A percentile compares a stretch with the other conserved stretches of the same genome.
phyloP scores from a whole-genome alignment of 1,139 yeast genomes.

The Arxiozyma slooffiae region DNA sequence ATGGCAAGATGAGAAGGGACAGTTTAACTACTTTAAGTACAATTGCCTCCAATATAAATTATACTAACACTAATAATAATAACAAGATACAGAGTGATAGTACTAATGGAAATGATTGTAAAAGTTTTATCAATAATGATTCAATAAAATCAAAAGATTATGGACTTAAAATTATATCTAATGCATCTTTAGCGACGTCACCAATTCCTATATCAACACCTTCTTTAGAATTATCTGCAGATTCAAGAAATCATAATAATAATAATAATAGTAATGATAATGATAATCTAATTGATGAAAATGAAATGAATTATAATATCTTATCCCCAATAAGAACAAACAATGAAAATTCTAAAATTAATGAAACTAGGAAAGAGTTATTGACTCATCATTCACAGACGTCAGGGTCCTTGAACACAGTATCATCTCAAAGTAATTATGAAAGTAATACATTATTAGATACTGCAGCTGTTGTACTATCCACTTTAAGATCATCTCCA shows the following conservation, averaged over 20 bases:
- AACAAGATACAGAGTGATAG: too few relatives aligned
- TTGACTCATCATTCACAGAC: constrained; percentile 18
- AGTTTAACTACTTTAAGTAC: neutral
- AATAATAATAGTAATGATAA: neutral
- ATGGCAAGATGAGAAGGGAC: neutral
- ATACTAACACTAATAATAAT: neutral
- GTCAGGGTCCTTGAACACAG: neutral
- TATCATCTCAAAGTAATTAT: neutral
- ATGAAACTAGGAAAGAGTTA: constrained; percentile 24
- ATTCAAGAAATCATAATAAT: neutral
- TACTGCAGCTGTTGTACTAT: constrained; percentile 27
- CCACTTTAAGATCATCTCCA: constrained; percentile 30
- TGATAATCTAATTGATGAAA: neutral
- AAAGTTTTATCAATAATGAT: constrained; percentile 1
- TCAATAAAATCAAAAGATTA: constrained; percentile 3
- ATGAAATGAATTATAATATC: neutral
- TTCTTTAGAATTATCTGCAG: neutral
- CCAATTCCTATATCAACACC: neutral
- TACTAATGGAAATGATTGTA: neutral
- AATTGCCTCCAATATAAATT: neutral
- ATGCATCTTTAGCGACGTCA: neutral
- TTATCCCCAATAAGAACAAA: constrained; percentile 18
- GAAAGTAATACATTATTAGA: constrained; percentile 20
- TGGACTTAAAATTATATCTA: neutral
- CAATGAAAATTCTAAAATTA: constrained; percentile 26